Evolutionary conservation across 495 filamentous ascomycete genomes (phyloP), one percentile per base, ranked within the genome.

Genomic region (Penicillium robsamsonii): DNA sequence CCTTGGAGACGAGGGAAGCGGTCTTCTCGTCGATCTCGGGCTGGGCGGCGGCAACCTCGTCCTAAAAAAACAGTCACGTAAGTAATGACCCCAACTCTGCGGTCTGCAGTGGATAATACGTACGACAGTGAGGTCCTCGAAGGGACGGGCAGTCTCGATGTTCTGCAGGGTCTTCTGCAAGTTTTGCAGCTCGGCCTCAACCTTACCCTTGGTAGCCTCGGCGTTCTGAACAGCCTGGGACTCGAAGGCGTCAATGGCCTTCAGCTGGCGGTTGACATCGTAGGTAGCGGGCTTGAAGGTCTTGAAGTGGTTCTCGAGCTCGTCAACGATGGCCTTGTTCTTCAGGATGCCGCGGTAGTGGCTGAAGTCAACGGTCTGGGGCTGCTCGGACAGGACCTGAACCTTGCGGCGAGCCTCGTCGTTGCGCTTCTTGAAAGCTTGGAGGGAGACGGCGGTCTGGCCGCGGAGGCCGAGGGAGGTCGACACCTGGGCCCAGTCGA

Each of bases 341-440:
- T 96, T 96, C 61, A 99, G 87, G 62, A 87, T 67, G 68, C 77
- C 74, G 78, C 94, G 92, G 90, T 97, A 99, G 74, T 91, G 81
- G 59, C 84, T 72, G 79, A 97, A 97, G 84, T 99, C 92, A 76
- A 99, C 81, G 30, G 82, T 79, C 70, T 89, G 87, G 48, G 92
- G 81, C 65, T 86, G 84, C 68, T 94, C 88, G 46, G 81, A 83
- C 41, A 97, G 89, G 42, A 84, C 52, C 70, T 83, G 81, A 33
- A 97, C 80, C 78, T 91, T 92, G 78, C 95, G 92, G 78, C 94
- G 93, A 70, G 90, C 92, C 69, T 97, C 92, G 64, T 99, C 95
- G 81, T 97, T 97, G 77, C 95, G 94, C 86, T 96, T 93, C 82
- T 99, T 99, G 87, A 99, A 99, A 63, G 90, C 79, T 71, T 90